phyloP scores from a whole-genome alignment of 108 stramenopile species.

The Schizochytrium sp. region DNA sequence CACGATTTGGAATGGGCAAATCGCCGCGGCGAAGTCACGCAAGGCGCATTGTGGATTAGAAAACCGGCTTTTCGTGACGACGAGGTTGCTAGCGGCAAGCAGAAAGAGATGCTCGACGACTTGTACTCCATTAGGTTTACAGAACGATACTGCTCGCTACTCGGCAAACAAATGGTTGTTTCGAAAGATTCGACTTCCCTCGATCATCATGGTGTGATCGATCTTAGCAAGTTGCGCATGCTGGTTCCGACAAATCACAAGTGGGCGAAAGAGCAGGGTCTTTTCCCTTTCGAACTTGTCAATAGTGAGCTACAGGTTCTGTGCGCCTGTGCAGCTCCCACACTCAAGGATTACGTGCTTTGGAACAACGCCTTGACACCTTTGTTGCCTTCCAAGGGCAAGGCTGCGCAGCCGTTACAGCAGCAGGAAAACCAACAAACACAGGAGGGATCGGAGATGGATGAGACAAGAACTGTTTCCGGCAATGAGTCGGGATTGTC shows the following conservation, averaged over 20 bases:
- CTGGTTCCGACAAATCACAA: background rate
- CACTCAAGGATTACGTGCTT: background rate
- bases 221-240: conserved; percentile 5
- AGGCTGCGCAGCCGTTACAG: too few species aligned
- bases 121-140: background rate
- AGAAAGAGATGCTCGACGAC: background rate
- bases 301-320: background rate
- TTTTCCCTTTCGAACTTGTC: background rate
- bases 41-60: background rate
- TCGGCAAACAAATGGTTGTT: background rate
- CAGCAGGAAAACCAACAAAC: background rate
- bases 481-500: background rate
- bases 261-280: background rate
- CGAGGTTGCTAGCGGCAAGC: background rate
- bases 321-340: background rate
- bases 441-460: background rate
- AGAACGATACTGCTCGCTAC: background rate
- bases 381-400: background rate
- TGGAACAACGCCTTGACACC: background rate
- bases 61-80: background rate
- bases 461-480: background rate
- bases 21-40: background rate
- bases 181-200: background rate
- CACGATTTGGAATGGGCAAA: background rate
- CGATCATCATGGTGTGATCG: background rate